These are phyloP conservation scores for Fusarium sp. DNA, from an alignment of 2,329 filamentous ascomycete species.

Conservation along the genomic window DNA sequence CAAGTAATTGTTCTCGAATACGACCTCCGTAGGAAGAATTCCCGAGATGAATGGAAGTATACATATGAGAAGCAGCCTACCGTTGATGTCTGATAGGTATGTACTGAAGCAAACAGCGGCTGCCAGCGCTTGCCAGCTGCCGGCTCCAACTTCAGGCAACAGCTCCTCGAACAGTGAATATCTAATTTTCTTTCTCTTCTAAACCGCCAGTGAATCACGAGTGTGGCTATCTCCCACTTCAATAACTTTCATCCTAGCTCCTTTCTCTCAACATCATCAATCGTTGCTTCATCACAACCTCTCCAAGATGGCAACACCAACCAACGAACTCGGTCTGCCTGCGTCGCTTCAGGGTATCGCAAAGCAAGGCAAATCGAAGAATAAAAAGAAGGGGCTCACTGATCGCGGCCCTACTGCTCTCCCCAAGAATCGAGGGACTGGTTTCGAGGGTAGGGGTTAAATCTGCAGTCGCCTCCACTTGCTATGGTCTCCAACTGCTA, in stretches of 20 bases:
- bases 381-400: conserved; percentile 24
- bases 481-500: neutral
- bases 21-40: neutral
- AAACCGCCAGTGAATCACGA: conserved; percentile 16
- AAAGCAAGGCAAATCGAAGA: conserved; percentile 38
- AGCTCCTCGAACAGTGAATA: neutral
- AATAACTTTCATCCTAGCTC: neutral
- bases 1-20: neutral
- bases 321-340: neutral
- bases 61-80: conserved; percentile 2
- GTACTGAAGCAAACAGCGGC: conserved; percentile 10
- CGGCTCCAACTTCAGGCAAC: neutral
- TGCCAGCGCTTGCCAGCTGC: conserved; percentile 18
- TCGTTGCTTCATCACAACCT: neutral
- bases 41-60: neutral
- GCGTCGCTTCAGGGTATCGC: conserved; percentile 33
- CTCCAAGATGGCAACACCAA: conserved; percentile 6
- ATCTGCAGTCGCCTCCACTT: neutral
- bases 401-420: conserved; percentile 57
- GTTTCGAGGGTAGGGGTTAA: conserved; percentile 72
- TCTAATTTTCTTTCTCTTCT: no score
- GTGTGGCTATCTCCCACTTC: neutral
- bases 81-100: neutral
- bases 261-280: neutral
- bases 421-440: conserved; percentile 65